Base-by-base conservation (phyloP, 2,329 filamentous ascomycete species). In the Colletotrichum sp. region DNA sequence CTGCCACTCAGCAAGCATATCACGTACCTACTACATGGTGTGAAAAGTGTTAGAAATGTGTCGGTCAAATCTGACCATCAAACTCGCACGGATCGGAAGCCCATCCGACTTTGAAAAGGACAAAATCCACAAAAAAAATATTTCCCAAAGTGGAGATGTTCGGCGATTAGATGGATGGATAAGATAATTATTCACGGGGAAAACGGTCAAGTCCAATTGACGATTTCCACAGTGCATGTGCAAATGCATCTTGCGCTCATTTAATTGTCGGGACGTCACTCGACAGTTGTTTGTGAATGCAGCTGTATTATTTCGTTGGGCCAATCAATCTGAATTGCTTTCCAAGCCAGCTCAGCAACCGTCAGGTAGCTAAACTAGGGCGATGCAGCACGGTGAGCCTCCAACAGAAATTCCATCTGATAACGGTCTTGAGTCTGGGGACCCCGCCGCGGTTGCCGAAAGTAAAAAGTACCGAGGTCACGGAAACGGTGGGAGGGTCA, bases 371-470 rank as follows among this genome's bases (percentile, higher is more conserved):
- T 34, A 44, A 26, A 39, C 16, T 44, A 64, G 62, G 34, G 62
- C 22, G 62, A 24, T 44, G 62, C 34, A 26, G 62, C 34, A n/a
- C 28, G 63, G 68, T 63, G 63, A 60, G 63, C 39, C 30, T 16
- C 48, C 34, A 34, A 28, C 67, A 69, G 10, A 13, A 64, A 30
- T 68, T n/a, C 15, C 63, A 75, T 75, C 73, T 75, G 73, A 75
- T 75, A 75, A 75, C 70, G 32, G 69, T 24, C 69, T 59, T 2
- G 18, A 75, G 52, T 75, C 64, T 66, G 69, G 73, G 73, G 63
- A 18, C 32, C 26, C 57, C 44, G n/a, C 57, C 69, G 69, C 69
- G 26, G 13, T 73, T 75, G 73, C 73, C 70, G 73, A 75, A 75
- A 22, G 44, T 73, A 44, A 75, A 34, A 68, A 34, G 44, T 68